Percentiles rank a stretch among this genome's conserved stretches.
These are phyloP conservation scores for Pneumocystis sp. DNA, from an alignment of 1,139 yeast genomes.

Conservation along the genomic window DNA sequence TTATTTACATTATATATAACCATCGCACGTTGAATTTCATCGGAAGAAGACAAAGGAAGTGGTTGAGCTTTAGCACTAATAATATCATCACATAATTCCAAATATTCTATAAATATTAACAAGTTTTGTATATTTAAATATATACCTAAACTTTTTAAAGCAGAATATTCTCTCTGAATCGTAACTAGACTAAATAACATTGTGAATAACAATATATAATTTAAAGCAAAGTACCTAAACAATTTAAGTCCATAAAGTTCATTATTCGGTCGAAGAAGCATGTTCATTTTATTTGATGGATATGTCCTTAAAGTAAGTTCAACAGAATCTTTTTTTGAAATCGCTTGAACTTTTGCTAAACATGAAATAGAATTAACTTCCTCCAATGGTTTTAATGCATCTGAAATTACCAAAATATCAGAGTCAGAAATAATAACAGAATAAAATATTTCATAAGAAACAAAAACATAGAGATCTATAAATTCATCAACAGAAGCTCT, in stretches of 20 bases:
- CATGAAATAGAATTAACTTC: slow-evolving; percentile 29
- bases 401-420: slow-evolving; percentile 60
- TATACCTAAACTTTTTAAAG: slow-evolving; percentile 52
- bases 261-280: slow-evolving; percentile 47
- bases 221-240: slow-evolving; percentile 33
- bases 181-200: slow-evolving; percentile 42
- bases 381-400: slow-evolving; percentile 14
- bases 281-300: slow-evolving; percentile 35
- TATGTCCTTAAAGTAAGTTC: slow-evolving; percentile 64
- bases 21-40: slow-evolving; percentile 18
- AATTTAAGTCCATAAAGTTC: slow-evolving; percentile 54
- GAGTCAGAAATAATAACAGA: slow-evolving; percentile 53
- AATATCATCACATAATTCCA: slow-evolving; percentile 54
- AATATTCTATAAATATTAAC: slow-evolving; percentile 30
- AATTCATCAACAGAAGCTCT: slow-evolving; percentile 74
- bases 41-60: slow-evolving; percentile 29
- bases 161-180: slow-evolving; percentile 79
- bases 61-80: slow-evolving; percentile 47
- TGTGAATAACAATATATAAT: background rate
- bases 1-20: slow-evolving; percentile 49
- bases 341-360: slow-evolving; percentile 62
- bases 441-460: slow-evolving; percentile 37
- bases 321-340: slow-evolving; percentile 45
- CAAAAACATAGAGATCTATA: slow-evolving; percentile 74
- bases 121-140: background rate